These are phyloP conservation scores for Pneumocystis wakefieldiae DNA, from an alignment of 1,139 yeast genomes.

Conservation along the genomic window DNA sequence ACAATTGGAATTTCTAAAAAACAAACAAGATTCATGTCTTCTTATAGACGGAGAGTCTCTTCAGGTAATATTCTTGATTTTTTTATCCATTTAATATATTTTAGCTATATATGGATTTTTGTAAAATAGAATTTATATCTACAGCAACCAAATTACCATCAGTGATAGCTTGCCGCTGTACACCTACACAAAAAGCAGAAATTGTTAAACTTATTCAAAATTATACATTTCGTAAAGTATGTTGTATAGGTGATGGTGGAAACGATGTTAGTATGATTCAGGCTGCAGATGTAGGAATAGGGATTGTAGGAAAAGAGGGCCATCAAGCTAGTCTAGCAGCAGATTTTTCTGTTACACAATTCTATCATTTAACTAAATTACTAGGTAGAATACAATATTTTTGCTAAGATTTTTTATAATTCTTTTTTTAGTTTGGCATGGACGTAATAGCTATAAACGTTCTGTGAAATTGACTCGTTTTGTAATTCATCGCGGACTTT, in stretches of 20 bases:
- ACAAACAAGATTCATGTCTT: constrained; percentile 59
- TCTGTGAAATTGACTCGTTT: constrained; percentile 91
- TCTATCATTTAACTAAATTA: constrained; percentile 73
- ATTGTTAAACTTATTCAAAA: constrained; percentile 68
- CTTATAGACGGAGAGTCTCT: constrained; percentile 90
- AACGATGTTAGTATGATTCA: constrained; percentile 98
- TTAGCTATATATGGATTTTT: constrained; percentile 42
- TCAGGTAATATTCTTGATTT: constrained; percentile 20
- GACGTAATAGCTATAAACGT: constrained; percentile 88
- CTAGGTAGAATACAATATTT: constrained; percentile 21
- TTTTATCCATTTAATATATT: neutral
- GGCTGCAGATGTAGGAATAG: constrained; percentile 97
- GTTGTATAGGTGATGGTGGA: constrained; percentile 99
- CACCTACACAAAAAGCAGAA: constrained; percentile 98
- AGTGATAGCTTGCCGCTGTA: constrained; percentile 93
- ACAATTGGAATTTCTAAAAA: constrained; percentile 50
- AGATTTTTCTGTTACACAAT: constrained; percentile 85
- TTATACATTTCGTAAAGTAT: constrained; percentile 73
- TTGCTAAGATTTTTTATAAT: neutral
- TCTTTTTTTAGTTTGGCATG: constrained; percentile 61
- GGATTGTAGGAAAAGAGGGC: constrained; percentile 97
- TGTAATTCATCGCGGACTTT: constrained; percentile 87
- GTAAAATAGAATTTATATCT: constrained; percentile 55
- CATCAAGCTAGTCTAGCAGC: constrained; percentile 95
- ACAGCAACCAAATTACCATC: constrained; percentile 70